Base-by-base conservation (phyloP, 805 yeast genomes). In the Metschnikowia cerradonensis region DNA sequence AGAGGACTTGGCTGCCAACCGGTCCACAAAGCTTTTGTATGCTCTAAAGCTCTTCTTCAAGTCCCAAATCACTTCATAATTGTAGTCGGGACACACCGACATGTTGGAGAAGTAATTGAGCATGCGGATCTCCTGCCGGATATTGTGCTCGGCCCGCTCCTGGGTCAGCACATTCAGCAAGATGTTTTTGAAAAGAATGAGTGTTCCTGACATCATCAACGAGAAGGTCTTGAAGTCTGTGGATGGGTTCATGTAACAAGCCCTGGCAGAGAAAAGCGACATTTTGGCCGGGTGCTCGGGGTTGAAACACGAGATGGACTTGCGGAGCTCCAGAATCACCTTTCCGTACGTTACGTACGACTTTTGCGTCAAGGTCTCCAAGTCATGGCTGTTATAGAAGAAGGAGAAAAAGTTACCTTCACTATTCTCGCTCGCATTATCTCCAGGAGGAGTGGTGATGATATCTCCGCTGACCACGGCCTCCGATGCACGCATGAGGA, bases 211-310 rank as follows among this genome's bases (percentile, higher is more conserved):
- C 38, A 62, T 60, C 63, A 72, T 62, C 23, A 71, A 56, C 30
- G 65, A 53, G n/a, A 66, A 57, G 0, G 77, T 70, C 13, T 65
- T 64, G 20, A 67, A 59, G 20, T 67, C 63, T 0, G 73, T 60
- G 52, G 66, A 65, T 19, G 65, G 56, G 46, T 71, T 67, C 39
- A 71, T 58, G 48, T 64, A 70, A 20, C 66, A 64, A 0, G 71
- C 61, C 66, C 73, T 70, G 3, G 73, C 65, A 4, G 72, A 62
- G 47, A 67, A 65, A 23, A 72, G 59, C 2, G 73, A 69, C 41
- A 73, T 67, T 36, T 67, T 65, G 4, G 73, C 66, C 2, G 76
- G 69, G 48, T 61, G 67, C 43, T 72, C 77, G 13, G 66, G 57
- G 47, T 68, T 70, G 40, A 64, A 58, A 19, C 55, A 51, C 15